phyloP scores from a whole-genome alignment of 208 protist genomes.

The Zelonia costaricensis region DNA sequence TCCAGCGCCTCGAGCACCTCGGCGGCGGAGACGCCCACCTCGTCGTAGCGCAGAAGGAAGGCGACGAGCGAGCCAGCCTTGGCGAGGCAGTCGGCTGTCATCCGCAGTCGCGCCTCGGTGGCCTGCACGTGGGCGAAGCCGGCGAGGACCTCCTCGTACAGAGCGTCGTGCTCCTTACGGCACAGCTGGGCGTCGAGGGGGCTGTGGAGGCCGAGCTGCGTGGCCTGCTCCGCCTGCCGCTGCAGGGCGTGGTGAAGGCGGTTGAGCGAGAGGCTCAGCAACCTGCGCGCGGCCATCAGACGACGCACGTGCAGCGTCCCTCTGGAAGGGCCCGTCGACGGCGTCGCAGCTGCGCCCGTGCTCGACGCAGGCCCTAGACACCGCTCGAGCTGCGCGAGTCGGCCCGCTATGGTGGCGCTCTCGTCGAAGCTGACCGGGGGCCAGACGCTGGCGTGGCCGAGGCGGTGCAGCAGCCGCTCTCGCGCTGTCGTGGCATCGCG shows the following conservation, averaged over 20 bases:
- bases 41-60: conserved; percentile 36
- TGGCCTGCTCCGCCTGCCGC: conserved; percentile 59
- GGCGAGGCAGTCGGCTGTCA: conserved; percentile 24
- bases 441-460: conserved; percentile 53
- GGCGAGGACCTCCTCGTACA: conserved; percentile 46
- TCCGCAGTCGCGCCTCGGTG: conserved; percentile 37
- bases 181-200: conserved; percentile 67
- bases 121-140: conserved; percentile 44
- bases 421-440: conserved; percentile 71
- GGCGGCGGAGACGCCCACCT: conserved; percentile 15
- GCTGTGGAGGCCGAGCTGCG: conserved; percentile 53
- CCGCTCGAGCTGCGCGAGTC: conserved; percentile 47
- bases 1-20: conserved; percentile 37
- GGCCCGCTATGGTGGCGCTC: conserved; percentile 34
- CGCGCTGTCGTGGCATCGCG: background rate
- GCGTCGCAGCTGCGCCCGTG: background rate
- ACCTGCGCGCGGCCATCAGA: conserved; percentile 51
- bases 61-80: conserved; percentile 45
- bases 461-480: conserved; percentile 36
- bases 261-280: conserved; percentile 53
- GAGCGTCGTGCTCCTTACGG: conserved; percentile 37
- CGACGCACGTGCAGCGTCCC: conserved; percentile 35
- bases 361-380: conserved; percentile 22
- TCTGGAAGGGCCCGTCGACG: background rate
- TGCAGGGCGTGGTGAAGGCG: conserved; percentile 60